phyloP scores from a whole-genome alignment of 495 filamentous ascomycete genomes.

The Neurospora sp. region DNA sequence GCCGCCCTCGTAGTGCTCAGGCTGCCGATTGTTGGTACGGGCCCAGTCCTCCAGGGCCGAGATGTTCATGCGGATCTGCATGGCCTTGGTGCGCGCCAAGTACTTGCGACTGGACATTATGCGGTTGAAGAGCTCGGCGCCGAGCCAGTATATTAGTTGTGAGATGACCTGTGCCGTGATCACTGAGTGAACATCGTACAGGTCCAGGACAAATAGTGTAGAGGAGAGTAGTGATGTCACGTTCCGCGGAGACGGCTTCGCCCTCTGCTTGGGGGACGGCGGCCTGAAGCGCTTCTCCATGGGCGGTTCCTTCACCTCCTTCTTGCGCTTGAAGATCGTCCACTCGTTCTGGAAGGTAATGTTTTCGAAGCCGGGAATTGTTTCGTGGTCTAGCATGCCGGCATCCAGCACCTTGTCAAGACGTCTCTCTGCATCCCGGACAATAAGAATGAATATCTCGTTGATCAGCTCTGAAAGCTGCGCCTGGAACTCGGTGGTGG shows the following conservation, averaged over 20 bases:
- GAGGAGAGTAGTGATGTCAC: slow-evolving; percentile 96
- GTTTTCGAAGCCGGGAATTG: slow-evolving; percentile 93
- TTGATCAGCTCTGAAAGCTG: slow-evolving; percentile 93
- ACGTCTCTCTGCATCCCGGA: slow-evolving; percentile 90
- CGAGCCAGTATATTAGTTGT: slow-evolving; percentile 93
- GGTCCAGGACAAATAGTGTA: slow-evolving; percentile 91
- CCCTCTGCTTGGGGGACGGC: slow-evolving; percentile 87
- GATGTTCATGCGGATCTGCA: slow-evolving; percentile 99
- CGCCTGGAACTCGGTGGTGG: slow-evolving; percentile 82
- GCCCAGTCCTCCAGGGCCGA: slow-evolving; percentile 96
- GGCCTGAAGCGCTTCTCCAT: slow-evolving; percentile 88
- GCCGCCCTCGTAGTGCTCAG: slow-evolving; percentile 91
- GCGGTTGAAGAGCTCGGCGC: slow-evolving; percentile 94
- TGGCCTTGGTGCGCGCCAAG: slow-evolving; percentile 91
- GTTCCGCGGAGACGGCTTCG: slow-evolving; percentile 85
- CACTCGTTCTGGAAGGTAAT: slow-evolving; percentile 96
- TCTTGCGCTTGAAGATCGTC: slow-evolving; percentile 88
- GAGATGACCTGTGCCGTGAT: slow-evolving; percentile 87
- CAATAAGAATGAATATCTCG: slow-evolving; percentile 98
- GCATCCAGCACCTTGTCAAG: slow-evolving; percentile 92
- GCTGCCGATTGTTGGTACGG: slow-evolving; percentile 79
- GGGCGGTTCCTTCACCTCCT: slow-evolving; percentile 75
- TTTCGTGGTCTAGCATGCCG: slow-evolving; percentile 96
- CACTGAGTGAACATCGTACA: slow-evolving; percentile 97
- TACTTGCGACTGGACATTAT: slow-evolving; percentile 95